A percentile compares a stretch with the other conserved stretches of the same genome.
Conservation (phyloP, 106 monocot species). For the Posidonia australis region DNA sequence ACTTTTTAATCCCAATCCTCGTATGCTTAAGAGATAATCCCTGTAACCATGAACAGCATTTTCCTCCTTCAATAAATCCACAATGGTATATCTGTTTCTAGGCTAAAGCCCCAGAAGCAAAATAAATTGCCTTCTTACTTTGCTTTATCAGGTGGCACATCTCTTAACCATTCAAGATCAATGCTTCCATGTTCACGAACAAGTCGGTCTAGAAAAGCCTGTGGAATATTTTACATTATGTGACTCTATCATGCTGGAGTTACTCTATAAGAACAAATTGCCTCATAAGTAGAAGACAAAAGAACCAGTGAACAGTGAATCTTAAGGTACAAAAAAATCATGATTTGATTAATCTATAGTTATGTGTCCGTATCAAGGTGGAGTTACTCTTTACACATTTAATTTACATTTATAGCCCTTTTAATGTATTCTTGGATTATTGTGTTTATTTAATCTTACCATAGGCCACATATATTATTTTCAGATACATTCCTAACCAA, state of each 20-base stretch:
- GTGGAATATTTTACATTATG: constrained; percentile 1
- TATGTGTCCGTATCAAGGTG: too few species aligned
- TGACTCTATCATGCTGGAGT: neutral
- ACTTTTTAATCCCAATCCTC: constrained; percentile 77
- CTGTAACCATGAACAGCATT: constrained; percentile 24
- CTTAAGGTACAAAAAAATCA: too few species aligned
- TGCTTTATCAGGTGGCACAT: constrained; percentile 55
- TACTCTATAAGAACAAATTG: neutral
- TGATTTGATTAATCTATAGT: too few species aligned
- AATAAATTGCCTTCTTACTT: constrained; percentile 40
- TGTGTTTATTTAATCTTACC: too few species aligned
- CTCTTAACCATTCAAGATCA: constrained; percentile 84
- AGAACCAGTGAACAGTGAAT: too few species aligned
- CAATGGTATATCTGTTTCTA: too few species aligned
- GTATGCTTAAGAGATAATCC: constrained; percentile 73
- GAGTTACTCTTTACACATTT: too few species aligned
- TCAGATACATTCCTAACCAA: too few species aligned
- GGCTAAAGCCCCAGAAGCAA: neutral
- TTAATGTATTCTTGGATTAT: too few species aligned
- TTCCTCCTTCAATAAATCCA: neutral
- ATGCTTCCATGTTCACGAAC: constrained; percentile 70
- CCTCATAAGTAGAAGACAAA: neutral
- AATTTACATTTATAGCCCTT: too few species aligned
- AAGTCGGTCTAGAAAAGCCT: constrained; percentile 64
- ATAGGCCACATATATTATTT: too few species aligned